Base-by-base conservation (phyloP, 1,139 yeast genomes). In the Arxiozyma heterogenica region DNA sequence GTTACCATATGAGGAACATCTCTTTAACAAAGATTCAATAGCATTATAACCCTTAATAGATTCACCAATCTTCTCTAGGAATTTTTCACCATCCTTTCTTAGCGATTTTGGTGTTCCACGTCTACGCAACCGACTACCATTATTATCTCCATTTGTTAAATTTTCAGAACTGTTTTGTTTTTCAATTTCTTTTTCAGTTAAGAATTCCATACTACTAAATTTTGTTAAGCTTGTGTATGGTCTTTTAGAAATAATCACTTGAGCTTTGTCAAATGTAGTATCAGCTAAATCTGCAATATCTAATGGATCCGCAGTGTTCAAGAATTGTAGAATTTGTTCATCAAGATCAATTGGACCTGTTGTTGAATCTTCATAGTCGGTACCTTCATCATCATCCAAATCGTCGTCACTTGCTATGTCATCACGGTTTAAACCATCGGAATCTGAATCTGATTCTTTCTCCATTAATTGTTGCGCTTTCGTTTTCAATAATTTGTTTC, bases 11-110 rank as follows among this genome's bases (percentile, higher is more conserved):
- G 80, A 79, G 15, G 91, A 83, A 72, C 99, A 94, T 61, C 83
- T 81, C 59, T 83, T 82, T 55, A 94, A 88, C 61, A 94, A 75
- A 25, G 95, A 85, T 64, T 93, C 98, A 43, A 93, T 96, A 0
- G 98, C 98, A 58, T 84, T 85, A 67, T 93, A 94, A 3, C 98
- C 98, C 62, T 82, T 81, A 59, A 93, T 75, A 22, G 91, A 84
- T 57, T 76, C 73, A 54, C 79, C 80, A 8, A 89, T 80, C 41
- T 79, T 84, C 57, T 87, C 95, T 27, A 90, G 79, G 50, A 89
- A 78, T 65, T 82, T 81, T 61, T 85, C 84, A 11, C 97, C 96
- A 50, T 81, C 78, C 2, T 85, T 76, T 68, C 85, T 86, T 49
- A 73, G 72, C 25, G 74, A 72, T 41, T 76, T 69, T 51, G 72